These are phyloP conservation scores for Fusarium nelsonii DNA, from an alignment of 2,329 filamentous ascomycete species.

Conservation along the genomic window DNA sequence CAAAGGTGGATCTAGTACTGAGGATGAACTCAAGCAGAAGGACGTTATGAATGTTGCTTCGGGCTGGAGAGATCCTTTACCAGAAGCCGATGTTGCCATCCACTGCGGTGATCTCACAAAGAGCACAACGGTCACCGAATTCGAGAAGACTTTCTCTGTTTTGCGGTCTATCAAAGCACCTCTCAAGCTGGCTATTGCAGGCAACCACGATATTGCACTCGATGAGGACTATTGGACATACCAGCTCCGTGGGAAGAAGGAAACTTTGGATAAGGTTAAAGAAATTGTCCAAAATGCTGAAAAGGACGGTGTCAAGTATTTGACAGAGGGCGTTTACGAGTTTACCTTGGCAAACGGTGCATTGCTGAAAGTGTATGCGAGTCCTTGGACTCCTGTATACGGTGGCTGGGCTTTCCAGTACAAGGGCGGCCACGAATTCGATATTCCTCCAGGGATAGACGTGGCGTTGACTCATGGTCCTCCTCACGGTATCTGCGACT, in stretches of 20 bases:
- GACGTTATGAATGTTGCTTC: constrained; percentile 36
- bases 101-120: constrained; percentile 67
- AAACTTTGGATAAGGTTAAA: constrained; percentile 52
- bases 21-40: constrained; percentile 43
- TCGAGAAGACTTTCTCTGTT: constrained; percentile 56
- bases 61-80: constrained; percentile 49
- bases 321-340: constrained; percentile 62
- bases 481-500: constrained; percentile 64
- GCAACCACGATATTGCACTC: constrained; percentile 66
- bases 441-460: constrained; percentile 55
- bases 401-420: constrained; percentile 66
- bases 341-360: constrained; percentile 65
- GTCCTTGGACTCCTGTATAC: constrained; percentile 63
- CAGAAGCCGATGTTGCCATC: constrained; percentile 61
- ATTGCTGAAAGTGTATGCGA: constrained; percentile 63
- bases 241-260: constrained; percentile 7
- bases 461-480: constrained; percentile 69
- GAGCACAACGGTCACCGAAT: constrained; percentile 57
- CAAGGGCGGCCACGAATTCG: constrained; percentile 54
- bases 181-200: constrained; percentile 66
- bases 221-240: constrained; percentile 48
- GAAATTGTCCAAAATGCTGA: constrained; percentile 55
- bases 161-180: constrained; percentile 60
- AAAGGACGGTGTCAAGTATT: constrained; percentile 58
- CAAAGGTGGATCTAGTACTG: constrained; percentile 30